Base-by-base conservation (phyloP, 2,329 filamentous ascomycete genomes). In the Fusarium nygamai region DNA sequence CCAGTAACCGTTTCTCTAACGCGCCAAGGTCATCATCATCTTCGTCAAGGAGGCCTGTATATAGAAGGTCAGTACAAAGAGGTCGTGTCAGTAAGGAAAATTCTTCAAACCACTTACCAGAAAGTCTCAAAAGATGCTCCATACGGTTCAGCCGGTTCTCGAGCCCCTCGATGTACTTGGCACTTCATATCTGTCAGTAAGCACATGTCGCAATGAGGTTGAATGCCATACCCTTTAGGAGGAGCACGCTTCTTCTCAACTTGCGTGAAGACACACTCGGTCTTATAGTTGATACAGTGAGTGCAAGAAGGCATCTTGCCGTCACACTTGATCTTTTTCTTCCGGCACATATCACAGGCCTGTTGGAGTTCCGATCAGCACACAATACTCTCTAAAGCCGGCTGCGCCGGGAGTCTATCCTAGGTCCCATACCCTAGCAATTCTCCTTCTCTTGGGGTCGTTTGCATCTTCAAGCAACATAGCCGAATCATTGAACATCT, bases 201-300 rank as follows among this genome's bases (percentile, higher is more conserved):
- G 43, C 17, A 36, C 39, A 59, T 24, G 33, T 33, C 19, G 16
- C 33, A 31, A 20, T n/a, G 8, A 31, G 31, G 31, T 20, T 36
- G 43, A 41, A 56, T 38, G 36, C 5, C 61, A 89, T 88, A 97
- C 95, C 96, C 96, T 87, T 98, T 99, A 3, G 96, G 96, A 61
- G 96, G 96, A 82, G 93, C 96, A 67, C 96, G 90, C 88, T 99
- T 99, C 91, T 99, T 99, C 86, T 99, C 96, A 43, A 98, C 95
- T 82, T 98, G 95, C 2, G 96, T 98, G 81, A 98, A 98, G 77
- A 98, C 90, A 83, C 96, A 99, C 78, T 98, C 95, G 10, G 95
- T 98, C 88, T 98, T 98, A 87, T 98, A 98, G 83, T 98, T 98
- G 82, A 93, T 93, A 83, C 96, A 99, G 84, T 98, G 96, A 13